Base-by-base conservation (phyloP, 345 rosid genomes). In the Eucalyptus polybractea region DNA sequence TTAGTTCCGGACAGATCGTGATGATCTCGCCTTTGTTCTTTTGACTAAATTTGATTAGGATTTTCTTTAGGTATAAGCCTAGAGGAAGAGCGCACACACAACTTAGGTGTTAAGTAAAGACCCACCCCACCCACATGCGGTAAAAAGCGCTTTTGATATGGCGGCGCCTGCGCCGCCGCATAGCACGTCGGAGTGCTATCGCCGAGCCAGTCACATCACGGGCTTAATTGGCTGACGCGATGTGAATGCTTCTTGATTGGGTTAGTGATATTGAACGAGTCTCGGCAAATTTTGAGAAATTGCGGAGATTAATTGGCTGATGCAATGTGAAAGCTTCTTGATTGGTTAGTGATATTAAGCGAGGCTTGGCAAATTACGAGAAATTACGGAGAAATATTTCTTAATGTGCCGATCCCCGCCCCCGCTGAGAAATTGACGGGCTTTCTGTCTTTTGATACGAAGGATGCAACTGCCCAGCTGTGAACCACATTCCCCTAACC, bases 401-500 rank as follows among this genome's bases (percentile, higher is more conserved):
- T 15, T 76, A 37, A 21, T 72, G 3, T 37, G 83, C 45, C 14
- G 14, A 72, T 72, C 45, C 7, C 45, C 45, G 4, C 83, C 45
- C 5, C 83, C 14, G 7, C 83, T 11, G 42, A 37, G 12, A 76
- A 37, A 21, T 21, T 21, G 83, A 76, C 24, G 83, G 42, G 47
- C 83, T 76, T 76, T 37, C 47, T 21, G 47, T 40, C 83, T 37
- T 37, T 40, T 6, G 47, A 76, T 21, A 19, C 83, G 0, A 37
- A 76, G 83, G 47, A 37, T 37, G 42, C 83, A 5, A 54, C 51
- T 89, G 27, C 91, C 91, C 50, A 94, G 94, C 93, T 96, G 96
- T 91, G 93, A 90, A 90, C 91, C 93, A 90, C 92, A 93, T 93
- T 92, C 50, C 25, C 33, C 53, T 37, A 54, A 92, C 91, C 94